phyloP scores from a whole-genome alignment of 495 filamentous ascomycete genomes.

The Penicillium manginii region DNA sequence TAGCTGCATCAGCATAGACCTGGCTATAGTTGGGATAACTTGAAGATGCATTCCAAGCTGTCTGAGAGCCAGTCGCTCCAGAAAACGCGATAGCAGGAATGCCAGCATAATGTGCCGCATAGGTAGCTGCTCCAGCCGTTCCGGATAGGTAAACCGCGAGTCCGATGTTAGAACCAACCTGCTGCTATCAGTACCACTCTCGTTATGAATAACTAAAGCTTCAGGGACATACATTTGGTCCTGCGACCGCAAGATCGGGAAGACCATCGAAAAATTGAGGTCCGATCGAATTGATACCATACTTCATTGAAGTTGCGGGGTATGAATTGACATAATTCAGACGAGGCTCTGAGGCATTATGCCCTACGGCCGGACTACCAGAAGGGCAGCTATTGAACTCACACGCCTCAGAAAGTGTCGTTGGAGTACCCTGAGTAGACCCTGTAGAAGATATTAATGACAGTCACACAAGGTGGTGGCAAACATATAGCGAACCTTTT shows the following conservation, averaged over 20 bases:
- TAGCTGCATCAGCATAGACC: conserved; percentile 64
- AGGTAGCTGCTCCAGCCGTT: conserved; percentile 63
- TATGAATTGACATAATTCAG: conserved; percentile 74
- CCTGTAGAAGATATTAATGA: conserved; percentile 34
- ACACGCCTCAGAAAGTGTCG: conserved; percentile 48
- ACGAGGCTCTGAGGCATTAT: conserved; percentile 57
- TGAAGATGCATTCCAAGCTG: conserved; percentile 50
- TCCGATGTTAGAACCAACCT: conserved; percentile 59
- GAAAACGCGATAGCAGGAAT: conserved; percentile 70
- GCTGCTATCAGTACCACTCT: background rate
- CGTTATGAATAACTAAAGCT: background rate
- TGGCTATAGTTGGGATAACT: conserved; percentile 52
- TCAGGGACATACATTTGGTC: conserved; percentile 55
- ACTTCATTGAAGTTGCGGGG: conserved; percentile 65
- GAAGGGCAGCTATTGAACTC: conserved; percentile 62
- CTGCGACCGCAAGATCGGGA: conserved; percentile 64
- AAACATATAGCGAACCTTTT: conserved; percentile 39
- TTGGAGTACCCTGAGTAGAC: conserved; percentile 55
- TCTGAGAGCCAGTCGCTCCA: conserved; percentile 51
- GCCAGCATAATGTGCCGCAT: conserved; percentile 54
- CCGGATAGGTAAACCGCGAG: conserved; percentile 58
- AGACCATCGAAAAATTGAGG: conserved; percentile 52
- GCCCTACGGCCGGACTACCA: conserved; percentile 55
- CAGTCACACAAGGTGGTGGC: background rate
- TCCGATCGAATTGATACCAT: conserved; percentile 61